Evolutionary conservation across 495 filamentous ascomycete genomes (phyloP), one percentile per base, ranked within the genome.

Genomic region (Penicillium bovifimosum): DNA sequence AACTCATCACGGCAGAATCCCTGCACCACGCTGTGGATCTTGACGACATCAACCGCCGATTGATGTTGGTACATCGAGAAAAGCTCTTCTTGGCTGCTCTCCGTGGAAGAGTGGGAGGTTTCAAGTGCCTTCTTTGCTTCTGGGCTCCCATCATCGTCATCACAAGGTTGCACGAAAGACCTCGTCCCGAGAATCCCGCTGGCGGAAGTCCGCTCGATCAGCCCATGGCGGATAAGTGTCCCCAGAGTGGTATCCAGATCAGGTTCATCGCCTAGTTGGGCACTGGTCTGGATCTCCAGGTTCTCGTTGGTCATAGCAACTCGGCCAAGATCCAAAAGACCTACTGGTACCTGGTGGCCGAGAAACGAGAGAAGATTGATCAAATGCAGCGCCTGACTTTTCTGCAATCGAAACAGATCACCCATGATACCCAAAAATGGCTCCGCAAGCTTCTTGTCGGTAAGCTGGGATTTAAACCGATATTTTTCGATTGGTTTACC

Each of bases 1-100:
- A 93, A 68, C 18, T 80, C 77, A 58, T 89, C 86, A 14, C 86
- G 79, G 52, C 87, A 89, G 47, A 91, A 90, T 0, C 80, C 84
- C 60, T 92, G 89, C 6, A 91, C 86, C 1, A 92, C 86, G 29
- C 80, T 85, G 62, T 91, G 87, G 36, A 92, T 76, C 29, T 85
- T 82, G 29, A 92, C 75, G 31, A 90, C 77, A 46, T 91, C 88
- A 17, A 89, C 78, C 1, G 56, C 53, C 9, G 58, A 62, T 33
- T 76, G 74, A 18, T 79, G 79, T 1, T 72, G 66, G 38, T 76
- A 77, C 0, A 71, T 52, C 0, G 67, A 63, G 28, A 72, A 72
- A 18, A 68, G 70, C 0, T 61, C 69, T 28, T 69, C 71, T 14
- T 82, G 66, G 44, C 75, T 81, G 56, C 76, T 86, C 35, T 75